These are phyloP conservation scores for Piromyces finnis DNA, from an alignment of 192 early-diverging fungal genomes.

Conservation along the genomic window DNA sequence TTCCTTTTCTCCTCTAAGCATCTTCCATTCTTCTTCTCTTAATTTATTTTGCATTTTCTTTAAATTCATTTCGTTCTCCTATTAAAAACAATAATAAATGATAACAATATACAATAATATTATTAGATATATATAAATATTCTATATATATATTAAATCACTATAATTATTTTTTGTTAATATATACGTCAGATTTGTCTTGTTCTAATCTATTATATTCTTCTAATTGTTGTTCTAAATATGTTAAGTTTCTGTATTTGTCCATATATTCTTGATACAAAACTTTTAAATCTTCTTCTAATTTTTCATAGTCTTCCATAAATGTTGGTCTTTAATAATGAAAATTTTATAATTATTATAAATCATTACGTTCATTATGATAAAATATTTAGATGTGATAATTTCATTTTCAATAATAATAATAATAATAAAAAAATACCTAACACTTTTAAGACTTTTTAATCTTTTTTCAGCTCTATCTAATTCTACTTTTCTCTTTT, in stretches of 20 bases:
- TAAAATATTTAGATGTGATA: too few relatives aligned
- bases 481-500: constrained; percentile 27
- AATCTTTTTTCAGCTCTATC: constrained; percentile 29
- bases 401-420: too few relatives aligned
- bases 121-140: neutral
- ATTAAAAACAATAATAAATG: neutral
- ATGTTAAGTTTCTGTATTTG: constrained; percentile 24
- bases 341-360: too few relatives aligned
- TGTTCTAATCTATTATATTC: constrained; percentile 26
- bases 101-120: neutral
- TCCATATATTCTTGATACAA: constrained; percentile 29
- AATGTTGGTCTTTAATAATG: constrained; percentile 26
- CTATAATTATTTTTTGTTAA: too few relatives aligned
- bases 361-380: too few relatives aligned
- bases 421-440: constrained; percentile 2
- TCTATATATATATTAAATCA: too few relatives aligned
- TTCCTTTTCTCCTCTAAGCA: constrained; percentile 26
- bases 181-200: constrained; percentile 30
- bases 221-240: constrained; percentile 31
- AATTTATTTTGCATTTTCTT: constrained; percentile 27
- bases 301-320: constrained; percentile 39
- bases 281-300: constrained; percentile 23
- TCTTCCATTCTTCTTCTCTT: constrained; percentile 26
- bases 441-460: constrained; percentile 22
- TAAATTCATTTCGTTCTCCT: constrained; percentile 21